Percentiles rank a stretch among this genome's conserved stretches.
Evolutionary conservation across 441 rosid species (phyloP).

Genomic region (Adansonia gregorii): DNA sequence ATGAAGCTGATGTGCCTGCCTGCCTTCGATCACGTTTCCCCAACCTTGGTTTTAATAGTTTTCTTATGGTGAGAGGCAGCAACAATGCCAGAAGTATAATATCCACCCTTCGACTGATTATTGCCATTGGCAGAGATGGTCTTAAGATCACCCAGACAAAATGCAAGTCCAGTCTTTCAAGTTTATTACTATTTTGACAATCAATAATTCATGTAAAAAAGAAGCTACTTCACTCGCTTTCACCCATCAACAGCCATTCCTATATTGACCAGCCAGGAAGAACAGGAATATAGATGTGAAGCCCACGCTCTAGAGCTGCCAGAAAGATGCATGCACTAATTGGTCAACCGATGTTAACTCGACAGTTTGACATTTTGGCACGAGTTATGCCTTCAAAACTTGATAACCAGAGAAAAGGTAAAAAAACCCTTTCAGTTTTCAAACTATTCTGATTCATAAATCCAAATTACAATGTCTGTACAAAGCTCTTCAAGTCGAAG

Average conservation of each 20-base stretch:
- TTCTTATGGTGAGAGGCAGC: too few species aligned
- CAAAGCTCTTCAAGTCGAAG: conserved; percentile 17
- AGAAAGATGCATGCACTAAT: not conserved
- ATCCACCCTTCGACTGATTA: too few species aligned
- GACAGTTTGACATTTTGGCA: not conserved
- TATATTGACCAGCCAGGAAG: not conserved
- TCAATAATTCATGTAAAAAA: not conserved
- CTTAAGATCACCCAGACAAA: too few species aligned
- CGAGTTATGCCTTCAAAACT: not conserved
- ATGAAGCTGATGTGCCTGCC: not conserved
- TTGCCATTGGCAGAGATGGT: too few species aligned
- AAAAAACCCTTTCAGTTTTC: not conserved
- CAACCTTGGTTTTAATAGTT: not conserved
- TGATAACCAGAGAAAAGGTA: not conserved
- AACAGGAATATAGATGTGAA: not conserved
- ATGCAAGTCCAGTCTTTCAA: not conserved
- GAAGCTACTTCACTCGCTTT: not conserved
- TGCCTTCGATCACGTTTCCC: not conserved
- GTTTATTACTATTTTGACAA: not conserved
- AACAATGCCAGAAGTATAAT: too few species aligned
- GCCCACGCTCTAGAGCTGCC: not conserved
- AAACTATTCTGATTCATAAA: not conserved
- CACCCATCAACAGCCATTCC: not conserved
- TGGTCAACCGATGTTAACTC: not conserved
- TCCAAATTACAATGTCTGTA: conserved; percentile 16